These are phyloP conservation scores for Purpureocillium lavendulum DNA, from an alignment of 2,329 filamentous ascomycete genomes.

Conservation along the genomic window DNA sequence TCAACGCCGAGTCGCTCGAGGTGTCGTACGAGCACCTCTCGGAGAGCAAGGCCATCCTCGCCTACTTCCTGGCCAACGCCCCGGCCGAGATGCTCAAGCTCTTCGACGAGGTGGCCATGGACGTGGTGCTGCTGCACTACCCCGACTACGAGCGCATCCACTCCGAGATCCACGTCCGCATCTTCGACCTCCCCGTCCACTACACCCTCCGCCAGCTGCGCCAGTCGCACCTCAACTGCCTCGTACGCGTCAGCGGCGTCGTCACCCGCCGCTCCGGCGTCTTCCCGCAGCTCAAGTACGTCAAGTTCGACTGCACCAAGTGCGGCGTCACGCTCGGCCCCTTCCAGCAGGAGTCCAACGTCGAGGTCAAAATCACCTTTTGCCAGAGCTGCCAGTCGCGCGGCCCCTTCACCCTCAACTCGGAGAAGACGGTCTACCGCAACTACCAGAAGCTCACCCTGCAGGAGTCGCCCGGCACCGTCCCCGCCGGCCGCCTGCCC, in stretches of 20 bases:
- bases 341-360: slow-evolving; percentile 94
- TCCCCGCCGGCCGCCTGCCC: slow-evolving; percentile 88
- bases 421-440: slow-evolving; percentile 94
- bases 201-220: slow-evolving; percentile 93
- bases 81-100: slow-evolving; percentile 92
- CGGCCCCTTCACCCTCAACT: slow-evolving; percentile 91
- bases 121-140: slow-evolving; percentile 91
- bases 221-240: slow-evolving; percentile 90
- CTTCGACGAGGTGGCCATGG: slow-evolving; percentile 94
- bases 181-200: slow-evolving; percentile 87
- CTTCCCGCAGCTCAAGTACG: slow-evolving; percentile 95
- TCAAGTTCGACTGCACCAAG: slow-evolving; percentile 95
- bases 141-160: slow-evolving; percentile 97
- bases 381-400: slow-evolving; percentile 95
- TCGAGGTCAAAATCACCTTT: slow-evolving; percentile 92
- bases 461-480: slow-evolving; percentile 93
- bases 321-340: slow-evolving; percentile 87
- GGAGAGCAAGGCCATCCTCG: slow-evolving; percentile 83
- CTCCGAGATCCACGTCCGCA: slow-evolving; percentile 93
- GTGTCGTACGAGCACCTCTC: slow-evolving; percentile 92
- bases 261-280: slow-evolving; percentile 91
- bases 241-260: slow-evolving; percentile 89
- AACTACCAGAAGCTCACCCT: slow-evolving; percentile 98
- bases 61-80: slow-evolving; percentile 92
- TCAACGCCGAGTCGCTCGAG: slow-evolving; percentile 93